A percentile compares a stretch with the other conserved stretches of the same genome.
Conservation (phyloP, 148 eudicot genomes). For the Rhododendron molle region DNA sequence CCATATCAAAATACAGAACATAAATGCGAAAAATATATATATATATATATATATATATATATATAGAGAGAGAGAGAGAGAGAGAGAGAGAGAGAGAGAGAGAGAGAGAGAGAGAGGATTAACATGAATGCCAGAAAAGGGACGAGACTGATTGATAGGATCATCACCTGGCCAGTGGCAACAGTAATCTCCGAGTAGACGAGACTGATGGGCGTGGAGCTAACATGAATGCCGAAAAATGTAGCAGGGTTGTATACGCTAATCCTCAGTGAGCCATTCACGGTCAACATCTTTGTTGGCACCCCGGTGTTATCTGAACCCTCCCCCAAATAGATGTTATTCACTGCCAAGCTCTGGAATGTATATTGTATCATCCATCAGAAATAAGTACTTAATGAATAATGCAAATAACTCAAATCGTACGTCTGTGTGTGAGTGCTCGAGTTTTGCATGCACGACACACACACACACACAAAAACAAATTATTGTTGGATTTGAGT, state of each 20-base stretch:
- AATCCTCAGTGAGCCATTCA: conserved; percentile 60
- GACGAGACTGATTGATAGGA: not conserved
- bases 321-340: conserved; percentile 52
- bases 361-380: conserved; percentile 3
- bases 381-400: not conserved
- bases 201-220: conserved; percentile 65
- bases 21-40: too few relatives aligned
- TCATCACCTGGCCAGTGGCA: conserved; percentile 81
- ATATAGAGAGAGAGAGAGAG: too few relatives aligned
- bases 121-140: not conserved
- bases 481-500: not conserved
- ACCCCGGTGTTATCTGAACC: conserved; percentile 84
- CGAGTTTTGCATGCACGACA: not conserved
- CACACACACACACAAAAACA: not conserved
- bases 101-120: too few relatives aligned
- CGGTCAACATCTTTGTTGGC: conserved; percentile 62
- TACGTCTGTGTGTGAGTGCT: not conserved
- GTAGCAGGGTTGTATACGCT: conserved; percentile 88
- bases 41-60: too few relatives aligned
- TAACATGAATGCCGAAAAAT: conserved; percentile 81
- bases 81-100: too few relatives aligned
- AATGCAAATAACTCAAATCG: not conserved
- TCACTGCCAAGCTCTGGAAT: conserved; percentile 68
- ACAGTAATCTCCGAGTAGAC: conserved; percentile 61
- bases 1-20: not conserved